Conservation (phyloP, 352 stramenopile genomes). For the Vaucheria bursata region DNA sequence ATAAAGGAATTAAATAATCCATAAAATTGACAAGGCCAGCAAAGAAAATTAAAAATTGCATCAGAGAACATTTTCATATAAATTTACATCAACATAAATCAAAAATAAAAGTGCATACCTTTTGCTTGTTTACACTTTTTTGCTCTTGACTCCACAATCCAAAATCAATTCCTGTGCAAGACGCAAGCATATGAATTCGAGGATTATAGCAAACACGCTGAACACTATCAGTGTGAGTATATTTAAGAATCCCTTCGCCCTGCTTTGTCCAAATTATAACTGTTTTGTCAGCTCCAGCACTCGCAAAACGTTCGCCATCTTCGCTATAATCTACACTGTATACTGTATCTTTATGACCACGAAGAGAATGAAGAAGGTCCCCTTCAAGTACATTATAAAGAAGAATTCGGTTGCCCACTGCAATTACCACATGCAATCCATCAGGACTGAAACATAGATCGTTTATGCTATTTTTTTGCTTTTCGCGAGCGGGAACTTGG, state of each 20-base stretch:
- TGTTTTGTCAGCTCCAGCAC: conserved; percentile 76
- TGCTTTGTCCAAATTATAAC: conserved; percentile 94
- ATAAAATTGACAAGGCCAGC: no score
- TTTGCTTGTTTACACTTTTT: conserved; percentile 85
- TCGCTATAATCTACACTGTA: conserved; percentile 78
- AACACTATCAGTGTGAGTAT: conserved; percentile 85
- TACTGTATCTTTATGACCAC: conserved; percentile 64
- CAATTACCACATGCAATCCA: conserved; percentile 72
- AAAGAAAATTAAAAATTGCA: no score
- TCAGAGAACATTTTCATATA: no score
- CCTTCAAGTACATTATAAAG: conserved; percentile 79
- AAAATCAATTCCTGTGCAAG: conserved; percentile 84
- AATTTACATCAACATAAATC: no score
- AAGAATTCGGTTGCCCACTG: conserved; percentile 76
- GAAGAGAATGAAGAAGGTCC: conserved; percentile 73
- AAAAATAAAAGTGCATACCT: conserved; percentile 61
- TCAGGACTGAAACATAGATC: conserved; percentile 79
- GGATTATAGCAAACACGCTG: conserved; percentile 80
- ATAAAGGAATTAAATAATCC: no score
- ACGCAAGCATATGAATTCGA: conserved; percentile 76
- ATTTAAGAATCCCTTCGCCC: conserved; percentile 86
- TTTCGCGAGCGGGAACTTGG: conserved; percentile 30
- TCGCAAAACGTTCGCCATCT: conserved; percentile 75
- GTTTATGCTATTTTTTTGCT: conserved; percentile 45
- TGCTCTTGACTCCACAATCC: conserved; percentile 82